Conservation (phyloP, 495 filamentous ascomycete genomes). For the Aspergillus cristatus region DNA sequence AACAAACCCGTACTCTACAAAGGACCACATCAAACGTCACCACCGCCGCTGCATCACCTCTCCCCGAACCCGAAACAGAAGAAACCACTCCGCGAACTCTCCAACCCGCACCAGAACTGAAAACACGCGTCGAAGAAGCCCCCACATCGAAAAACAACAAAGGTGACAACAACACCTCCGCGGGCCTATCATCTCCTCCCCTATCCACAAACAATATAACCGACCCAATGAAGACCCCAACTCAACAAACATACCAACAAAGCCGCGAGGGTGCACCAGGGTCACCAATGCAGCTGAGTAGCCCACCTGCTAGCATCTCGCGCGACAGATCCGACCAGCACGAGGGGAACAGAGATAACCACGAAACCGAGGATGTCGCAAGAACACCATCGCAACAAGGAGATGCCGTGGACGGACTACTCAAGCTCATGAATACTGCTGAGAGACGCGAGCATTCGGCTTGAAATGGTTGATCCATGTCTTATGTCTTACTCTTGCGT, state of each 20-base stretch:
- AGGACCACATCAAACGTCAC: conserved; percentile 9
- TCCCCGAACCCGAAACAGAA: neutral
- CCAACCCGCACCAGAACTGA: conserved; percentile 12
- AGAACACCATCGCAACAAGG: conserved; percentile 25
- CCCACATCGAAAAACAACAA: too few species aligned
- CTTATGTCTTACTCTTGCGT: neutral
- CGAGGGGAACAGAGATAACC: too few species aligned
- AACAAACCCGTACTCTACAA: too few species aligned
- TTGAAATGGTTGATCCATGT: conserved; percentile 12
- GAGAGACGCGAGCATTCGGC: conserved; percentile 12
- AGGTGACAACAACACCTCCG: conserved; percentile 7
- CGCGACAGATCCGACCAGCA: too few species aligned
- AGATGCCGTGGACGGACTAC: conserved; percentile 33
- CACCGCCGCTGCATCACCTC: neutral
- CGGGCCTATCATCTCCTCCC: conserved; percentile 9
- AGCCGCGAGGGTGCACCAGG: conserved; percentile 7
- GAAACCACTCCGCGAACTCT: conserved; percentile 4
- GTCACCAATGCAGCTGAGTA: conserved; percentile 33
- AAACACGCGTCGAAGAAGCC: neutral
- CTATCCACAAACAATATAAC: conserved; percentile 4
- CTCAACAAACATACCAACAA: conserved; percentile 14
- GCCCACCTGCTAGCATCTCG: conserved; percentile 24
- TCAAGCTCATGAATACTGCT: conserved; percentile 33
- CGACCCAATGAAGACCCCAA: conserved; percentile 18
- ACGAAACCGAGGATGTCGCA: conserved; percentile 6